phyloP scores from a whole-genome alignment of 2,329 filamentous ascomycete genomes.

The Periconia sp. region DNA sequence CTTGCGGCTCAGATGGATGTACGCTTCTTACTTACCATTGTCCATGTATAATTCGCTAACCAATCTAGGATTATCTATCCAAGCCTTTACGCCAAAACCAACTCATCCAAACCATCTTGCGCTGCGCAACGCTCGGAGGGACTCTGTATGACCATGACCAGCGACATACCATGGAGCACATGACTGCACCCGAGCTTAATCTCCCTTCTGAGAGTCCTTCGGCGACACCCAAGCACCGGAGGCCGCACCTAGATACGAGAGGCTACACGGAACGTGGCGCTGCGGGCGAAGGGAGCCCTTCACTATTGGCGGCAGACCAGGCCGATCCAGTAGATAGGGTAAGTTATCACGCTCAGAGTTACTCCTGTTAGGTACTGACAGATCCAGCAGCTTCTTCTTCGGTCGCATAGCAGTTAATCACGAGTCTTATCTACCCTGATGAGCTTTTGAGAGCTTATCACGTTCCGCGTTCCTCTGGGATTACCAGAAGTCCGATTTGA shows the following conservation, averaged over 20 bases:
- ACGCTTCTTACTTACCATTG: constrained; percentile 9
- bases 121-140: constrained; percentile 90
- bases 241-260: constrained; percentile 66
- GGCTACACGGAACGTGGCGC: constrained; percentile 73
- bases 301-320: constrained; percentile 64
- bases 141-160: constrained; percentile 75
- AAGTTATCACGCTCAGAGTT: constrained; percentile 32
- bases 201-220: constrained; percentile 26
- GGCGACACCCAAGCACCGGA: constrained; percentile 27
- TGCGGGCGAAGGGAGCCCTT: constrained; percentile 65
- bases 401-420: constrained; percentile 12
- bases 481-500: background rate
- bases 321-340: constrained; percentile 67
- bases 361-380: constrained; percentile 4
- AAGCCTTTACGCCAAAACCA: constrained; percentile 97
- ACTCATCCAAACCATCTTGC: constrained; percentile 96
- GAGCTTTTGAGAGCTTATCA: too few species aligned
- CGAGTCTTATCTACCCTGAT: too few species aligned
- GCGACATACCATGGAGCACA: constrained; percentile 29
- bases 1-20: constrained; percentile 97
- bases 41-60: constrained; percentile 16
- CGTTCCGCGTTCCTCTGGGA: background rate
- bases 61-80: constrained; percentile 79
- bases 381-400: constrained; percentile 11
- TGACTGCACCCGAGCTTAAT: constrained; percentile 44